phyloP scores from a whole-genome alignment of 2,329 filamentous ascomycete species.

The Cryphonectria nitschkei region DNA sequence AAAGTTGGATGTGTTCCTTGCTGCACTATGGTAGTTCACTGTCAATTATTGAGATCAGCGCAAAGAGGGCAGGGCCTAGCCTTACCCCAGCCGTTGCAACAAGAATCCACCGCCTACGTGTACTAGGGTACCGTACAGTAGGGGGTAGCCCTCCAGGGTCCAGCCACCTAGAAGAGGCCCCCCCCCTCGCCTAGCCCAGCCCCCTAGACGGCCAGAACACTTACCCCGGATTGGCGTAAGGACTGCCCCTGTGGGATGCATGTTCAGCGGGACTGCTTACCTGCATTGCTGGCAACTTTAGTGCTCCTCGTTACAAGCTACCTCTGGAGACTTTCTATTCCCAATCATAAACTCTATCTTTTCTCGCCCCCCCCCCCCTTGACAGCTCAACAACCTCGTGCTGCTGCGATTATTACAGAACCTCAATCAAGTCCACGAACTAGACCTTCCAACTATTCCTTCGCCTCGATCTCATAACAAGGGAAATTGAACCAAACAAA shows the following conservation, averaged over 20 bases:
- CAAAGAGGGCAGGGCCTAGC: not conserved
- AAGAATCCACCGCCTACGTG: not conserved
- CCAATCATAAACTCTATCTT: not conserved
- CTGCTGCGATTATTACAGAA: not conserved
- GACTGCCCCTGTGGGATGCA: conserved; percentile 7
- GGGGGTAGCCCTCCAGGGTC: too few species aligned
- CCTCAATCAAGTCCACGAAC: not conserved
- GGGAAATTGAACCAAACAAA: too few species aligned
- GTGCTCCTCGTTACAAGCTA: conserved; percentile 6
- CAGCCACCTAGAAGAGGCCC: not conserved
- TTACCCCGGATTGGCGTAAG: conserved; percentile 22
- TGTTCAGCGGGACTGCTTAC: conserved; percentile 1
- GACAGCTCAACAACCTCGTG: not conserved
- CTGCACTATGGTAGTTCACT: too few species aligned
- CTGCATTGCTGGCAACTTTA: conserved; percentile 16
- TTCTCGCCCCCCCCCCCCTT: not conserved
- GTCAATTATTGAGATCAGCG: not conserved
- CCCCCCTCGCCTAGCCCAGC: not conserved
- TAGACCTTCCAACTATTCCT: not conserved
- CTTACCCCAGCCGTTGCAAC: not conserved
- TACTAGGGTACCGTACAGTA: not conserved
- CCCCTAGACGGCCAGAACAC: conserved; percentile 9
- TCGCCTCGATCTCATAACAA: not conserved
- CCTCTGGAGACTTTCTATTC: not conserved
- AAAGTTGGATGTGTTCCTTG: not conserved